A percentile compares a stretch with the other conserved stretches of the same genome.
These are phyloP conservation scores for Coniochaeta hoffmannii DNA, from an alignment of 2,329 filamentous ascomycete genomes.

Conservation along the genomic window DNA sequence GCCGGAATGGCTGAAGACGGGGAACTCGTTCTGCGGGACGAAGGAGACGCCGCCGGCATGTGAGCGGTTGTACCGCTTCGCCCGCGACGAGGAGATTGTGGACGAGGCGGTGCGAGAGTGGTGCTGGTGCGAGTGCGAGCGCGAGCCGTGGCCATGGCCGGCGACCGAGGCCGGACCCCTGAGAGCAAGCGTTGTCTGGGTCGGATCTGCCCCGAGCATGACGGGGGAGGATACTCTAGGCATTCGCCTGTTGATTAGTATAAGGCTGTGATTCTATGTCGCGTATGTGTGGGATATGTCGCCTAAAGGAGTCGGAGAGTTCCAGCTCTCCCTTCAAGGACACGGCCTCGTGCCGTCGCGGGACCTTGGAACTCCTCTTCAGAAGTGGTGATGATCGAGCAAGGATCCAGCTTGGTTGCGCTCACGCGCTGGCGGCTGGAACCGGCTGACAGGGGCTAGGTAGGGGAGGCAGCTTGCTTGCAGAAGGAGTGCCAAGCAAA, in stretches of 20 bases:
- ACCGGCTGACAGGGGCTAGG: background rate
- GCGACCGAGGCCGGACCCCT: constrained; percentile 24
- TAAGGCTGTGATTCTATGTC: background rate
- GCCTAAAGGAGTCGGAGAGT: background rate
- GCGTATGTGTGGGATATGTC: background rate
- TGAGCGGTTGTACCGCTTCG: constrained; percentile 64
- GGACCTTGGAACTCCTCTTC: background rate
- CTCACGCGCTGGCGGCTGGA: background rate
- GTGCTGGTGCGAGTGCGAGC: constrained; percentile 11
- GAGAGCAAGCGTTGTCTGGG: constrained; percentile 22
- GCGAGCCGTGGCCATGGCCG: constrained; percentile 15
- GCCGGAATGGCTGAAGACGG: constrained; percentile 80
- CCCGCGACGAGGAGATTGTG: constrained; percentile 19
- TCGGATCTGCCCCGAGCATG: constrained; percentile 26
- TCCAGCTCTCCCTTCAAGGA: constrained; percentile 1
- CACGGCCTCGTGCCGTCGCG: background rate
- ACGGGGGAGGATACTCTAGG: background rate
- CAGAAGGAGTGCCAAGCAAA: background rate
- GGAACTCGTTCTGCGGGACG: constrained; percentile 81
- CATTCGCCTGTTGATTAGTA: background rate
- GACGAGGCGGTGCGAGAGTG: constrained; percentile 13
- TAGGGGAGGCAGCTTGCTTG: background rate
- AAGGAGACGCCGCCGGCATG: constrained; percentile 67
- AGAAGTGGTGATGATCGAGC: background rate
- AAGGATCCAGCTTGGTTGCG: background rate